Evolutionary conservation across 441 rosid genomes (phyloP).

Genomic region (Hura crepitans): DNA sequence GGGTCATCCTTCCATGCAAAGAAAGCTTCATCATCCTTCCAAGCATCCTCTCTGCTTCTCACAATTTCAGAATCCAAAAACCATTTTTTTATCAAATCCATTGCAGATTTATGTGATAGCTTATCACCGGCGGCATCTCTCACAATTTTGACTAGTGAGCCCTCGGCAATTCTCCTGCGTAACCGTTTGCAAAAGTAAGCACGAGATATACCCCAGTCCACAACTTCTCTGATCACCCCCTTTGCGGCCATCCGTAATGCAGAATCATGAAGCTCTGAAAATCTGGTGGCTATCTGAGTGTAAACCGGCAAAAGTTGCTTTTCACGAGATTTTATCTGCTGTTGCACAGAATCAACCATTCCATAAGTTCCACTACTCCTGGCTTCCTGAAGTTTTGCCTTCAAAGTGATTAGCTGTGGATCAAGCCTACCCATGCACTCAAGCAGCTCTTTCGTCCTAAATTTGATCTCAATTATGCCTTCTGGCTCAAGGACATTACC

Average conservation of each 20-base stretch:
- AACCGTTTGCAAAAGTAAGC: conserved; percentile 71
- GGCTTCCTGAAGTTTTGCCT: conserved; percentile 66
- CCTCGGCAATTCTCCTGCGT: conserved; percentile 69
- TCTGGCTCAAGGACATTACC: conserved; percentile 99
- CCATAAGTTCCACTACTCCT: conserved; percentile 43
- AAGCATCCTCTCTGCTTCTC: conserved; percentile 53
- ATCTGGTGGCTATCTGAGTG: conserved; percentile 90
- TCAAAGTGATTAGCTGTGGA: conserved; percentile 58
- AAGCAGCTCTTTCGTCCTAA: conserved; percentile 81
- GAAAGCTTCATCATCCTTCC: conserved; percentile 85
- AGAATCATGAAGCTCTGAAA: conserved; percentile 95
- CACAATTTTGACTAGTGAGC: conserved; percentile 55
- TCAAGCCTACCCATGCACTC: conserved; percentile 99
- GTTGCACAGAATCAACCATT: conserved; percentile 52
- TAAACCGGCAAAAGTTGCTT: conserved; percentile 85
- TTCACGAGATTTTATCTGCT: conserved; percentile 73
- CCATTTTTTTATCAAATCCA: conserved; percentile 71
- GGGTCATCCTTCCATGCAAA: conserved; percentile 69
- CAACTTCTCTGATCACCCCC: conserved; percentile 87
- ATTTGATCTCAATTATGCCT: conserved; percentile 96
- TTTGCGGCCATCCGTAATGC: conserved; percentile 96
- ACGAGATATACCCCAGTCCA: conserved; percentile 78
- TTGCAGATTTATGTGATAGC: conserved; percentile 58
- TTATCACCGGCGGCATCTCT: conserved; percentile 72
- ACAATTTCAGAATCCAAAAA: conserved; percentile 56